phyloP scores from a whole-genome alignment of 306 rosid species.

The Arachis stenosperma region DNA sequence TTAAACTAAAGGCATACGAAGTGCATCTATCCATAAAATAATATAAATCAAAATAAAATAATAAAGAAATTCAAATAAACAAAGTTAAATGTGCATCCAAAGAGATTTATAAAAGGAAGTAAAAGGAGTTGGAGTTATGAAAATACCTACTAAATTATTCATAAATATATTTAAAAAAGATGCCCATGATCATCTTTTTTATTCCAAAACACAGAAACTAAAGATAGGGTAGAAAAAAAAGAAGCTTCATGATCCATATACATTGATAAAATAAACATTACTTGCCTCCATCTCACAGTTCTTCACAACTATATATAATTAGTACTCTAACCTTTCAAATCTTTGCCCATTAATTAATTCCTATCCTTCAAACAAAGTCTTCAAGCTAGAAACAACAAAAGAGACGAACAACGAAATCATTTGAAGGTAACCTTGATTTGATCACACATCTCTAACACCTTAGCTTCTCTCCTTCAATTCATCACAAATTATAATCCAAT shows the following conservation, averaged over 20 bases:
- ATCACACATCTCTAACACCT: slow-evolving; percentile 21
- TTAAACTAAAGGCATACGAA: slow-evolving; percentile 17
- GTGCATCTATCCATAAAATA: slow-evolving; percentile 32
- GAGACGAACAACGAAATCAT: slow-evolving; percentile 16
- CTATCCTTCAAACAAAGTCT: slow-evolving; percentile 35
- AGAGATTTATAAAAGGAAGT: slow-evolving; percentile 24
- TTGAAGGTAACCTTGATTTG: neutral
- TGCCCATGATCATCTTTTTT: slow-evolving; percentile 44
- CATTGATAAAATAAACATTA: slow-evolving; percentile 41
- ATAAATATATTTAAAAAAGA: slow-evolving; percentile 39
- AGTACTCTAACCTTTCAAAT: slow-evolving; percentile 22
- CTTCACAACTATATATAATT: slow-evolving; percentile 42
- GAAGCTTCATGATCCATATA: slow-evolving; percentile 44
- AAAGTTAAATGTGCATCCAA: slow-evolving; percentile 39
- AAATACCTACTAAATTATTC: slow-evolving; percentile 36
- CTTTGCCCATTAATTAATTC: slow-evolving; percentile 29
- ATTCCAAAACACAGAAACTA: slow-evolving; percentile 53
- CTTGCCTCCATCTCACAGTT: slow-evolving; percentile 35
- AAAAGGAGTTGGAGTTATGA: neutral
- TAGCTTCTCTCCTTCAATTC: neutral
- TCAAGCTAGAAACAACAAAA: neutral
- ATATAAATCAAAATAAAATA: slow-evolving; percentile 15
- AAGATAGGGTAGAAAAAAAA: neutral
- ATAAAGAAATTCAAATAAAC: slow-evolving; percentile 28
- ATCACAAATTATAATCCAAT: neutral